Evolutionary conservation across 208 protist species (phyloP).

Genomic region (Naegleria lovaniensis): DNA sequence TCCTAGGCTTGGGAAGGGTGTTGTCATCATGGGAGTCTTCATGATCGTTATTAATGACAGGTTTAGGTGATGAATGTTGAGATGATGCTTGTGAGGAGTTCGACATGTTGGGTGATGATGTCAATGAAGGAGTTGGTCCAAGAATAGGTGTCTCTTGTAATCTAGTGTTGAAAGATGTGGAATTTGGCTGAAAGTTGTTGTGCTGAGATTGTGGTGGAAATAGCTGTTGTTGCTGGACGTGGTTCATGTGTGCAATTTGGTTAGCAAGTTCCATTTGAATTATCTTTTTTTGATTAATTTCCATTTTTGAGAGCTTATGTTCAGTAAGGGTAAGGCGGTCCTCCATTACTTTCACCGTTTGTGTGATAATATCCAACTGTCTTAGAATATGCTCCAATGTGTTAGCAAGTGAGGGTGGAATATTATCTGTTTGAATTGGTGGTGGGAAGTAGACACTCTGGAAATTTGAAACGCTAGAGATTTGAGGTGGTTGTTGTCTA

Average conservation of each 20-base stretch:
- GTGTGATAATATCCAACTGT: slow-evolving; percentile 29
- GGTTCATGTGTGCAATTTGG: not conserved
- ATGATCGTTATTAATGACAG: no score
- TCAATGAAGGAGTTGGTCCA: no score
- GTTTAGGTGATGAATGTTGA: no score
- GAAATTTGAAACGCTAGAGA: not conserved
- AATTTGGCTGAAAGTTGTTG: no score
- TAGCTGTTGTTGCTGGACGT: not conserved
- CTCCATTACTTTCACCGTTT: slow-evolving; percentile 31
- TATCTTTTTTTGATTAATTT: slow-evolving; percentile 12
- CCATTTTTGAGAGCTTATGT: slow-evolving; percentile 5
- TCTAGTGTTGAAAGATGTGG: no score
- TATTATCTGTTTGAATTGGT: slow-evolving; percentile 5
- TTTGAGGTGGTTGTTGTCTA: not conserved
- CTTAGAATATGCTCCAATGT: slow-evolving; percentile 27
- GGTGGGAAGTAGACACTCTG: not conserved
- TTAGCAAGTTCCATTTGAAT: not conserved
- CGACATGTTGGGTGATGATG: no score
- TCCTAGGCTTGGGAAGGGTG: no score
- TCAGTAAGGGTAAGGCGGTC: slow-evolving; percentile 19
- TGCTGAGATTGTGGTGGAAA: no score
- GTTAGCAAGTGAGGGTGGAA: slow-evolving; percentile 1
- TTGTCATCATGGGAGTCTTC: no score
- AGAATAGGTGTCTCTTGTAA: no score
- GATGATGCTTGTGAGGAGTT: no score